phyloP scores from a whole-genome alignment of 23 red algal genomes.

The Gracilaria gracilis region DNA sequence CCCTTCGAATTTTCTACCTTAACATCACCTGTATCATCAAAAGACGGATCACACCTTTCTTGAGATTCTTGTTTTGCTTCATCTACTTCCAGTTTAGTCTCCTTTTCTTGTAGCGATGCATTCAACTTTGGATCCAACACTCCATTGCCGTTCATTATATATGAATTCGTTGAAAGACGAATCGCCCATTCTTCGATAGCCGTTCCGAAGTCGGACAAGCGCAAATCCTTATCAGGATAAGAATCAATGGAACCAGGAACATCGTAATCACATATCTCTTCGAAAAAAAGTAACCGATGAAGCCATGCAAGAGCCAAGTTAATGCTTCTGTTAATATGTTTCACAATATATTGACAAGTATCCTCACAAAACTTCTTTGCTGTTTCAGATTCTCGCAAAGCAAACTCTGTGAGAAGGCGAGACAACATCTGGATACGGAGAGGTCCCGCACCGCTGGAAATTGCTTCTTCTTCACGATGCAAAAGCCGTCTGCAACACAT shows the following conservation, averaged over 20 bases:
- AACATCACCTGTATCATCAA: background rate
- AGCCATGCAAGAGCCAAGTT: conserved; percentile 77
- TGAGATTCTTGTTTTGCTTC: background rate
- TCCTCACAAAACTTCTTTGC: conserved; percentile 70
- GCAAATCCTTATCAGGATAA: conserved; percentile 4
- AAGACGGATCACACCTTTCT: background rate
- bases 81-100: background rate
- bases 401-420: conserved; percentile 51
- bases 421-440: conserved; percentile 58
- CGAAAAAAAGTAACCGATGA: conserved; percentile 36
- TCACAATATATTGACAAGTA: conserved; percentile 57
- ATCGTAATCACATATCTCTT: conserved; percentile 6
- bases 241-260: background rate
- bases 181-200: background rate
- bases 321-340: conserved; percentile 36
- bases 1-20: background rate
- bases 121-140: background rate
- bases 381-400: conserved; percentile 12
- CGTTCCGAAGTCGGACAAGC: background rate
- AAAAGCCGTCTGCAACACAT: conserved; percentile 64
- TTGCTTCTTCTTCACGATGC: conserved; percentile 44
- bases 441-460: conserved; percentile 65
- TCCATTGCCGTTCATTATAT: conserved; percentile 2
- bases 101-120: background rate
- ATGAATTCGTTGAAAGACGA: background rate